These are phyloP conservation scores for Plantago ovata DNA, from an alignment of 257 asterid species.

Conservation along the genomic window DNA sequence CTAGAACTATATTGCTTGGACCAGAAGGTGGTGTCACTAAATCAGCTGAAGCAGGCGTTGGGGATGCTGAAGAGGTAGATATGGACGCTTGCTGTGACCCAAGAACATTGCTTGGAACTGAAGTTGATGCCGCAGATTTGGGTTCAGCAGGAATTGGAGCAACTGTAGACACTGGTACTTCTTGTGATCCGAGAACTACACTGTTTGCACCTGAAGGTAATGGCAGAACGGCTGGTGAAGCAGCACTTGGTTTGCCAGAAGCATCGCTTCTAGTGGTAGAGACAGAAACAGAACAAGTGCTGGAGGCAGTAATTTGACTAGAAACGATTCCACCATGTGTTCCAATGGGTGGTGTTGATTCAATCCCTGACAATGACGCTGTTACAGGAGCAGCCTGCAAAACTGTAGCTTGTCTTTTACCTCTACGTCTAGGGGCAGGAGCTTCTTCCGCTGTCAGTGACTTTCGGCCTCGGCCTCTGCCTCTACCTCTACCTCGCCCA, in stretches of 20 bases:
- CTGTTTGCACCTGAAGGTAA: slow-evolving; percentile 33
- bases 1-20: not conserved
- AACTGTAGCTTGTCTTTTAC: slow-evolving; percentile 47
- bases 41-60: slow-evolving; percentile 26
- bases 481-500: slow-evolving; percentile 69
- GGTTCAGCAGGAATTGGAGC: slow-evolving; percentile 21
- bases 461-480: slow-evolving; percentile 56
- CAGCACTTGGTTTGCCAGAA: slow-evolving; percentile 26
- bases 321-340: slow-evolving; percentile 33
- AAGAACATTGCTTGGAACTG: slow-evolving; percentile 18
- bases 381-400: slow-evolving; percentile 34
- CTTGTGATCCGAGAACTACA: slow-evolving; percentile 25
- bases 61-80: slow-evolving; percentile 23
- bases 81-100: not conserved
- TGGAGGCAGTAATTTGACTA: slow-evolving; percentile 21
- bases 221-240: slow-evolving; percentile 27
- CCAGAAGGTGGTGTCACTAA: slow-evolving; percentile 21
- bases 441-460: slow-evolving; percentile 59
- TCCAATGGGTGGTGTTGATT: slow-evolving; percentile 24
- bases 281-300: slow-evolving; percentile 33
- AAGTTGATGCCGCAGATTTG: slow-evolving; percentile 27
- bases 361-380: slow-evolving; percentile 25
- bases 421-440: slow-evolving; percentile 67
- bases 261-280: slow-evolving; percentile 28
- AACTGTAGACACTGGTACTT: slow-evolving; percentile 17